Percentiles rank a stretch among this genome's conserved stretches.
Conservation (phyloP, 1,284 basidiomycete species). For the Trichosporon coremiiforme region DNA sequence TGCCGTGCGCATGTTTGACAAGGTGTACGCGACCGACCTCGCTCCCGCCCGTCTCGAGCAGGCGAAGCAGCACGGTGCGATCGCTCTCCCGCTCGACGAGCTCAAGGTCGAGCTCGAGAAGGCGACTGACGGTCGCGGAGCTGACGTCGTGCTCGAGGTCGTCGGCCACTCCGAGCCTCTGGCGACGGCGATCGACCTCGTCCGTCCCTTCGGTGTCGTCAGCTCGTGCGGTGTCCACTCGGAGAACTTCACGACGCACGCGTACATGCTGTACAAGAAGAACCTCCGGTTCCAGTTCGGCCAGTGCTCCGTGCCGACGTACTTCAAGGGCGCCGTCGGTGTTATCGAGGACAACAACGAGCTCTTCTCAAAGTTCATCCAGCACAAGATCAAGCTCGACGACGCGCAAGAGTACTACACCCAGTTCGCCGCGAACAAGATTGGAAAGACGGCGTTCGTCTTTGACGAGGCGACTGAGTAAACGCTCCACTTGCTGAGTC, state of each 20-base stretch:
- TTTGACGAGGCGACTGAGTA: constrained; percentile 13
- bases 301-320: constrained; percentile 76
- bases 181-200: constrained; percentile 71
- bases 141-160: constrained; percentile 62
- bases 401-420: constrained; percentile 52
- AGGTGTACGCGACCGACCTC: constrained; percentile 46
- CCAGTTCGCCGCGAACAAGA: constrained; percentile 49
- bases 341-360: constrained; percentile 60
- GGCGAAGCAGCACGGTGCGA: constrained; percentile 53
- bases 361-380: constrained; percentile 49
- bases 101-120: constrained; percentile 36
- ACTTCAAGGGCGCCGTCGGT: constrained; percentile 72
- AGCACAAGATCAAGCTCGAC: constrained; percentile 45
- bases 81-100: constrained; percentile 41
- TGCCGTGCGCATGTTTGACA: constrained; percentile 50
- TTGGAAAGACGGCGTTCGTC: constrained; percentile 54
- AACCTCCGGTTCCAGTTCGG: constrained; percentile 59
- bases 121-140: constrained; percentile 55
- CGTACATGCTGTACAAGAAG: constrained; percentile 2
- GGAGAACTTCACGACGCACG: constrained; percentile 62
- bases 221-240: constrained; percentile 70
- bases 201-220: constrained; percentile 78
- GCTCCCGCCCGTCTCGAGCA: constrained; percentile 32
- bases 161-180: constrained; percentile 76
- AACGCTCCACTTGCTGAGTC: neutral